Evolutionary conservation across 345 rosid species (phyloP), one percentile per base, ranked within the genome.

Genomic region (Eutrema yunnanense): DNA sequence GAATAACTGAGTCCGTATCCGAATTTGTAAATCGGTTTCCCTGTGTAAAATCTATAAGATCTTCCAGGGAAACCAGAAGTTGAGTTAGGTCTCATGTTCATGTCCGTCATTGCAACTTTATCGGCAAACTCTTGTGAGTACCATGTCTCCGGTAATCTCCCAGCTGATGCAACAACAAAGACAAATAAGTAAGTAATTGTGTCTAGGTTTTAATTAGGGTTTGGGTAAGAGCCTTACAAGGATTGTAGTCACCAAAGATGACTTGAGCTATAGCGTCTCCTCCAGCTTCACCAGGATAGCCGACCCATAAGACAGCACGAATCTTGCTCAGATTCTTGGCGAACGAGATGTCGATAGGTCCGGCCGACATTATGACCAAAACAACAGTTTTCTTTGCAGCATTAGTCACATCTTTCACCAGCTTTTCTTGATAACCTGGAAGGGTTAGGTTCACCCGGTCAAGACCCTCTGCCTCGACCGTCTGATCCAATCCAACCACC

Each of bases 241-340:
- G 96, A 69, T 84, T 89, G 51, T 87, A 73, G 12, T 79, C 63
- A 30, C 96, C 92, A 27, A 81, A 88, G 30, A 88, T 73, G 67
- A 83, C 79, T 63, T 88, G 92, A 11, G 90, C 91, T 19, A 91
- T 84, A 52, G 88, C 97, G 0, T 1, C 77, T 2, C 90, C 92
- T 5, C 97, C 97, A 59, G 83, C 84, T 40, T 88, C 81, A 53
- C 92, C 97, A 7, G 97, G 95, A 40, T 84, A 84, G 27, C 92
- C 92, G 8, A 80, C 96, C 92, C 96, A 89, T 32, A 87, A 33
- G 34, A 87, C 82, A 14, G 81, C 78, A 0, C 62, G 22, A 26
- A 87, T 78, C 3, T 81, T 82, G 0, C 19, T 12, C 26, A 83
- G 75, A 1, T 58, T 27, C 69, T 77, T 81, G n/a, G 83, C 84